These are phyloP conservation scores for Botryotinia globosa DNA, from an alignment of 2,329 filamentous ascomycete species.

Conservation along the genomic window DNA sequence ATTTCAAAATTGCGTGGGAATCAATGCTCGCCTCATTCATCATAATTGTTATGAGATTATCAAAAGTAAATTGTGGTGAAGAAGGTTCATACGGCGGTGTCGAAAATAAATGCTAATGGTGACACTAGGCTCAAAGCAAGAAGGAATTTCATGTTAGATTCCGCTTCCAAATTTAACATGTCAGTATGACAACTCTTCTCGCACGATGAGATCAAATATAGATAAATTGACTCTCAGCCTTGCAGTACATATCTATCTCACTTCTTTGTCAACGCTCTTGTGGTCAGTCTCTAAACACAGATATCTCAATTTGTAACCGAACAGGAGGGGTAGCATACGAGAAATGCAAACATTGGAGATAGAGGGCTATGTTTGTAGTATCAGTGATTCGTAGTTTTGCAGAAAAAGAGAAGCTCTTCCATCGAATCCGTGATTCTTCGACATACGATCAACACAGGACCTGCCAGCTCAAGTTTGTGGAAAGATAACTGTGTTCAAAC, in stretches of 20 bases:
- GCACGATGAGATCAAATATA: neutral
- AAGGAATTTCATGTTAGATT: neutral
- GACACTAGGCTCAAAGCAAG: neutral
- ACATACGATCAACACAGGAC: neutral
- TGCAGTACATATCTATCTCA: neutral
- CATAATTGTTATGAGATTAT: neutral
- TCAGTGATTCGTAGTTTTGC: neutral
- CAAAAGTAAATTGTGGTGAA: neutral
- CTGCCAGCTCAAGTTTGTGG: neutral
- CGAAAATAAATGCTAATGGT: neutral
- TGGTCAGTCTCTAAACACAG: neutral
- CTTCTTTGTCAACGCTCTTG: neutral
- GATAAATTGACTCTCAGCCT: neutral
- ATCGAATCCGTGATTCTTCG: neutral
- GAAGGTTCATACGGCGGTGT: neutral
- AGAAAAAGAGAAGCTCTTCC: neutral
- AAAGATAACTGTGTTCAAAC: neutral
- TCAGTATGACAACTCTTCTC: neutral
- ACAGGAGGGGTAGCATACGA: neutral
- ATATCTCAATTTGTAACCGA: neutral
- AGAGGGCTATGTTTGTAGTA: accelerated
- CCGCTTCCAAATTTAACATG: neutral
- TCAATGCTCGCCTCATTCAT: neutral
- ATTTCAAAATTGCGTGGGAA: too few species aligned
- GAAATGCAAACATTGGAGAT: neutral